These are phyloP conservation scores for Nicotiana otophora DNA, from an alignment of 257 asterid genomes.

Conservation along the genomic window DNA sequence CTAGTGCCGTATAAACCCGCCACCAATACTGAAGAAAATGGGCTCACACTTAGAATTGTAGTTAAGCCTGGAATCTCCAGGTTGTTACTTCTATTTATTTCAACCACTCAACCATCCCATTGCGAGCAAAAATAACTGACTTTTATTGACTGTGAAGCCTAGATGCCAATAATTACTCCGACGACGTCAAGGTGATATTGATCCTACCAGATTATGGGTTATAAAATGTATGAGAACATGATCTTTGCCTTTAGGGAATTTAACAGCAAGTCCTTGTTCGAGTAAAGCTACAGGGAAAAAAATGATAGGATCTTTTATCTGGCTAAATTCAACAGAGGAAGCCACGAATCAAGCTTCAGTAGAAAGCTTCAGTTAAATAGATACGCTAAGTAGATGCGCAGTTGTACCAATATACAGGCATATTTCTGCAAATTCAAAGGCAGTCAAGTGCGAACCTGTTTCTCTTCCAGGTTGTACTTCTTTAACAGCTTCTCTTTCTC, in stretches of 20 bases:
- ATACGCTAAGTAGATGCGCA: neutral
- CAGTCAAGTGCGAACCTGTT: conserved; percentile 51
- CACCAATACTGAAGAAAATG: too few relatives aligned
- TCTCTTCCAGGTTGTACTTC: conserved; percentile 67
- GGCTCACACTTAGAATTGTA: too few relatives aligned
- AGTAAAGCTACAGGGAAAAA: neutral
- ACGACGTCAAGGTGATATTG: neutral
- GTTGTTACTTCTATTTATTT: too few relatives aligned
- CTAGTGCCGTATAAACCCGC: too few relatives aligned
- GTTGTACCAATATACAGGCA: neutral
- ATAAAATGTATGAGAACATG: neutral
- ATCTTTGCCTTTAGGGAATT: neutral
- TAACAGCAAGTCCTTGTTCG: neutral
- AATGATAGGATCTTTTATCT: neutral
- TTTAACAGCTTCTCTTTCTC: conserved; percentile 64
- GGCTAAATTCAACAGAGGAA: neutral
- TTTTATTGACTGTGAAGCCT: neutral
- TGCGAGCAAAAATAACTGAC: neutral
- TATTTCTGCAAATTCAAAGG: neutral
- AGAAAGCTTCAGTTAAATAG: neutral
- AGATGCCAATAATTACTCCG: neutral
- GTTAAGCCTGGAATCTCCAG: too few relatives aligned
- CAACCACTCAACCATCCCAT: neutral
- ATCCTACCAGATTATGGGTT: neutral
- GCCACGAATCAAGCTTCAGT: neutral